Evolutionary conservation across 192 early-diverging fungal species (phyloP), one percentile per base, ranked within the genome.

Genomic region (Endogone sp.): DNA sequence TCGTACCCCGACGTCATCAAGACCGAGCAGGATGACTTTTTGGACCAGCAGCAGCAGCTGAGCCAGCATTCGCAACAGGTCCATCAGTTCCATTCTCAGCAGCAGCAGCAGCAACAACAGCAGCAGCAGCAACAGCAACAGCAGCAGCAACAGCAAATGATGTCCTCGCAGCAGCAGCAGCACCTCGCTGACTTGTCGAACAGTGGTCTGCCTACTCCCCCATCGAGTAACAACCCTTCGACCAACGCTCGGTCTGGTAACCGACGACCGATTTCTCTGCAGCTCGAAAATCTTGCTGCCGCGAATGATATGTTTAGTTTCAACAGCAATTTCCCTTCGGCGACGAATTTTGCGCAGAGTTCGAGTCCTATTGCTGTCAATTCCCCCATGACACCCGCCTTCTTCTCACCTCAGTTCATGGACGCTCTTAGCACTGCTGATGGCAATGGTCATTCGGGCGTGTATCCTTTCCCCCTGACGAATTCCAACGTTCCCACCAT

Each of bases 321-420:
- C 37, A 44, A 44, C 11, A 11, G 37, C 37, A 60, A 67, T 0
- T 49, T 65, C 3, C 55, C 65, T 26, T 59, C 32, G 25, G 55
- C 71, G 56, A 62, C 71, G 13, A 44, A 13, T 13, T 44, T 8
- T 13, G 13, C 37, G 4, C 37, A 44, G 37, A 44, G 4, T 44
- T 13, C 37, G 37, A 44, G 37, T 13, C 37, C 37, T 13, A 44
- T 44, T 13, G n/a, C n/a, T n/a, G 37, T 44, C 37, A 44, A 44
- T 4, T 73, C 79, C 44, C 89, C 88, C 6, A 76, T 76, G 10
- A 89, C 88, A n/a, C 89, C 89, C 0, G 84, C 81, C 22, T 89
- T 91, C 78, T 91, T 91, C 56, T 85, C 88, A 56, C 87, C 90
- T n/a, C 83, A 79, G 60, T 91, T 91, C 68, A 75, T 86, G 55